Evolutionary conservation across 495 filamentous ascomycete genomes (phyloP).

Genomic region (Ramalina peruviana): DNA sequence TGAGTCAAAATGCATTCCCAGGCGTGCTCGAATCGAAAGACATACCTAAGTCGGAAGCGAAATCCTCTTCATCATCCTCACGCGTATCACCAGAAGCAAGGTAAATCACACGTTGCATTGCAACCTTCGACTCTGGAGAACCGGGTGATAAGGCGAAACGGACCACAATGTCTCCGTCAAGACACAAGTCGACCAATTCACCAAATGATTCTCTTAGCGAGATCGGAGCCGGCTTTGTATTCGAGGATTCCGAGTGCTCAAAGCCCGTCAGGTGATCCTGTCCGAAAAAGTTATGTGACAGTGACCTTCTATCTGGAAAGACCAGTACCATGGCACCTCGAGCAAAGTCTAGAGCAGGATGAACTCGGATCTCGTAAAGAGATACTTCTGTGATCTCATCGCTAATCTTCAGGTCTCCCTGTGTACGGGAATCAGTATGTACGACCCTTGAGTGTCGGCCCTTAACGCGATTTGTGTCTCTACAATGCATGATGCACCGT

Average conservation of each 20-base stretch:
- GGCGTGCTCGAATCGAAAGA: neutral
- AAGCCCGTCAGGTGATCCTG: too few species aligned
- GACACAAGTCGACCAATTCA: constrained; percentile 37
- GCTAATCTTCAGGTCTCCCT: constrained; percentile 13
- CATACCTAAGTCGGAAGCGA: constrained; percentile 3
- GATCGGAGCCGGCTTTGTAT: too few species aligned
- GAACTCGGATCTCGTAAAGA: constrained; percentile 40
- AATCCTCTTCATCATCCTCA: constrained; percentile 7
- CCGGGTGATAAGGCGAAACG: constrained; percentile 30
- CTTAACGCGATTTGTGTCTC: too few species aligned
- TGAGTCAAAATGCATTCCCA: too few species aligned
- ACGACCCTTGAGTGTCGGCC: too few species aligned
- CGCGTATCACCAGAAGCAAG: constrained; percentile 19
- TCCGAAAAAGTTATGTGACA: too few species aligned
- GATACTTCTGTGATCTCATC: constrained; percentile 35
- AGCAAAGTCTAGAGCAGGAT: constrained; percentile 27
- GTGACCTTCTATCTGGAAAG: constrained; percentile 15
- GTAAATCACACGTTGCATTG: constrained; percentile 30
- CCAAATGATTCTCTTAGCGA: constrained; percentile 32
- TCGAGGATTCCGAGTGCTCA: too few species aligned
- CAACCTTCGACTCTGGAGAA: constrained; percentile 34
- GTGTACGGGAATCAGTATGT: too few species aligned
- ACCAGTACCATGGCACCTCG: constrained; percentile 39
- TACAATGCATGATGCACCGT: too few species aligned
- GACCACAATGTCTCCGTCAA: constrained; percentile 40